Evolutionary conservation across 2,329 filamentous ascomycete species (phyloP), one percentile per base, ranked within the genome.

Genomic region (Fusarium sp.): DNA sequence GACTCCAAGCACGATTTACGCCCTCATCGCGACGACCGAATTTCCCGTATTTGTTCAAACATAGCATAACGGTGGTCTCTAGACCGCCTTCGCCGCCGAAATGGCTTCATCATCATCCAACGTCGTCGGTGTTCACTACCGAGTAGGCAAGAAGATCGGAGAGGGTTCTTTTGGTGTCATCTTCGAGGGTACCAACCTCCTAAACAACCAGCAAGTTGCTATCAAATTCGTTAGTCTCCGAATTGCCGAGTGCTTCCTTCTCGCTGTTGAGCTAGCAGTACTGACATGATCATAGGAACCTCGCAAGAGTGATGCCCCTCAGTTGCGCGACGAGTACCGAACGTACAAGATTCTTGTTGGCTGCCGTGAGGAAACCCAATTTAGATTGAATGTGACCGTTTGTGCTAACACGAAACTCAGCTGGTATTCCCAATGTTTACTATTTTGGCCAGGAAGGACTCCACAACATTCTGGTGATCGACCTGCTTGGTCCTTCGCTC

Each of bases 261-360:
- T 16, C 11, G 12, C 21, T 18, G 39, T 25, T 30, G 21, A 13
- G 18, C 28, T 16, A 6, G n/a, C 18, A 28, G n/a, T 39, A 19
- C 49, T 62, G 34, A 68, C 71, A 59, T 51, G 42, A 50, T n/a
- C 74, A 37, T 37, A 97, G 93, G 96, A 99, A 91, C 96, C 96
- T 64, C 89, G 96, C 75, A 99, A 99, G 86, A 98, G 95, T 82
- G 96, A 99, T 84, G 96, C 96, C 79, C 96, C 96, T 61, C 96
- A 99, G 81, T 84, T 99, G 73, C 91, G 96, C 81, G 96, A 99
- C 87, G 96, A 99, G 81, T 99, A 99, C 82, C 90, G 96, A 78
- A 99, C 96, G 65, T 99, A 99, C 86, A 99, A 99, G 87, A 98
- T 99, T 76, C 89, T 99, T 74, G 96, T 98, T 73, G 96, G 96